These are phyloP conservation scores for Pleurotus eryngii DNA, from an alignment of 768 basidiomycete species.

Conservation along the genomic window DNA sequence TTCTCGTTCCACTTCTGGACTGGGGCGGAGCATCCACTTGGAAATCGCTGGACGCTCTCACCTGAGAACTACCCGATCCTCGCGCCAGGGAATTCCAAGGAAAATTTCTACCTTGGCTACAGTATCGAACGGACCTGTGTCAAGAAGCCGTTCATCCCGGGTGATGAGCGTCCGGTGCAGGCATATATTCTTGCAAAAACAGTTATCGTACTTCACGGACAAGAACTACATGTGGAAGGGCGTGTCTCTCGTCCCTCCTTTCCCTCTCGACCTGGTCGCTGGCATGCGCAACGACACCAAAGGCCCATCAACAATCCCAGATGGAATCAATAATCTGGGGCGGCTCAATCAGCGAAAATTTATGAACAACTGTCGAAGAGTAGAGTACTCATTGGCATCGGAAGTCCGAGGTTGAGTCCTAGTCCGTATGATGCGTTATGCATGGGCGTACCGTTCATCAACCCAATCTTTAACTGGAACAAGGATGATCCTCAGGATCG, in stretches of 20 bases:
- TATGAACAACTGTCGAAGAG: constrained; percentile 20
- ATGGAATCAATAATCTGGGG: constrained; percentile 21
- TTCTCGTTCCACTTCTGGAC: constrained; percentile 29
- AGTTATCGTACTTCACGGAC: constrained; percentile 21
- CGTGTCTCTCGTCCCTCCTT: constrained; percentile 12
- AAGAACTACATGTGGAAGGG: constrained; percentile 25
- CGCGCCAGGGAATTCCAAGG: neutral
- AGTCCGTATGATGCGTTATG: constrained; percentile 32
- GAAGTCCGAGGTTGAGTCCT: constrained; percentile 15
- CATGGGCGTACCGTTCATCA: constrained; percentile 34
- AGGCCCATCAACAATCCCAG: constrained; percentile 19
- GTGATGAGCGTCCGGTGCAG: constrained; percentile 21
- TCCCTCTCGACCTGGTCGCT: constrained; percentile 11
- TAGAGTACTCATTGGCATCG: constrained; percentile 27
- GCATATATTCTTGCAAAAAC: constrained; percentile 30
- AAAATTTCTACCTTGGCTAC: constrained; percentile 22
- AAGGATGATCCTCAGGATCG: constrained; percentile 21
- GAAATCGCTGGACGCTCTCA: constrained; percentile 30
- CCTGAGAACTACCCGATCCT: constrained; percentile 18
- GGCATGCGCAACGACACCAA: constrained; percentile 19
- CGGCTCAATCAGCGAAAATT: constrained; percentile 12
- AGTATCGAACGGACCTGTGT: constrained; percentile 28
- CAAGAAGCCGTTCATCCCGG: constrained; percentile 19
- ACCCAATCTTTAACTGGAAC: constrained; percentile 30
- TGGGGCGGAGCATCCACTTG: constrained; percentile 12